These are phyloP conservation scores for Daldinia decipiens DNA, from an alignment of 495 filamentous ascomycete species.

Conservation along the genomic window DNA sequence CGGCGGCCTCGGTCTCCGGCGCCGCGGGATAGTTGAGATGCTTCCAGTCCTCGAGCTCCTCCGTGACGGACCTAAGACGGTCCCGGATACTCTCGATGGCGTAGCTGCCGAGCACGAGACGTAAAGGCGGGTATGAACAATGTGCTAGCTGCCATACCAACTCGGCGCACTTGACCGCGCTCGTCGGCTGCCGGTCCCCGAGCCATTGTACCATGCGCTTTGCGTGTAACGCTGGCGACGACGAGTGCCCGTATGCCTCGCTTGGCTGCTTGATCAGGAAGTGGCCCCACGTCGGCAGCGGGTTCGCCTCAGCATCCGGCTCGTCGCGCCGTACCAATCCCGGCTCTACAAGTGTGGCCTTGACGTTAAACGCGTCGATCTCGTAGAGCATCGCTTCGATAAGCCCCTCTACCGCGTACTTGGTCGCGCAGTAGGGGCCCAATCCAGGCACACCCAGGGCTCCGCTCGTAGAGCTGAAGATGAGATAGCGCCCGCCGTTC, in stretches of 20 bases:
- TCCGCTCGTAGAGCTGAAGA: slow-evolving; percentile 91
- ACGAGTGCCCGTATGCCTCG: slow-evolving; percentile 79
- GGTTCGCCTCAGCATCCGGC: slow-evolving; percentile 60
- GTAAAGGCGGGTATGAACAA: slow-evolving; percentile 86
- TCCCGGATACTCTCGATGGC: slow-evolving; percentile 96
- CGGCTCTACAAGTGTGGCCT: slow-evolving; percentile 90
- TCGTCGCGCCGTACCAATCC: slow-evolving; percentile 85
- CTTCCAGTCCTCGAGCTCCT: slow-evolving; percentile 95
- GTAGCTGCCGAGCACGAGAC: slow-evolving; percentile 87
- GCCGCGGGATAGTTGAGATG: slow-evolving; percentile 71
- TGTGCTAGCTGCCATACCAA: slow-evolving; percentile 96
- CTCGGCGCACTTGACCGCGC: slow-evolving; percentile 93
- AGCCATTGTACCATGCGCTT: slow-evolving; percentile 96
- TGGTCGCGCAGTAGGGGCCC: slow-evolving; percentile 94
- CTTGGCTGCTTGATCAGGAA: slow-evolving; percentile 89
- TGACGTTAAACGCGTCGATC: slow-evolving; percentile 88
- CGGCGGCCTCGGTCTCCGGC: slow-evolving; percentile 40
- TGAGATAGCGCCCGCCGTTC: slow-evolving; percentile 81
- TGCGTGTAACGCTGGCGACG: slow-evolving; percentile 85
- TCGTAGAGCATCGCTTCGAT: slow-evolving; percentile 97
- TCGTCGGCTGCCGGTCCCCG: slow-evolving; percentile 88
- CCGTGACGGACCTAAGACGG: slow-evolving; percentile 85
- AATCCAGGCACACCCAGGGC: slow-evolving; percentile 90
- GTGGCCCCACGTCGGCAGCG: slow-evolving; percentile 83
- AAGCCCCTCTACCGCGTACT: slow-evolving; percentile 94